These are phyloP conservation scores for Canna indica DNA, from an alignment of 176 grass and related monocot species.

Conservation along the genomic window DNA sequence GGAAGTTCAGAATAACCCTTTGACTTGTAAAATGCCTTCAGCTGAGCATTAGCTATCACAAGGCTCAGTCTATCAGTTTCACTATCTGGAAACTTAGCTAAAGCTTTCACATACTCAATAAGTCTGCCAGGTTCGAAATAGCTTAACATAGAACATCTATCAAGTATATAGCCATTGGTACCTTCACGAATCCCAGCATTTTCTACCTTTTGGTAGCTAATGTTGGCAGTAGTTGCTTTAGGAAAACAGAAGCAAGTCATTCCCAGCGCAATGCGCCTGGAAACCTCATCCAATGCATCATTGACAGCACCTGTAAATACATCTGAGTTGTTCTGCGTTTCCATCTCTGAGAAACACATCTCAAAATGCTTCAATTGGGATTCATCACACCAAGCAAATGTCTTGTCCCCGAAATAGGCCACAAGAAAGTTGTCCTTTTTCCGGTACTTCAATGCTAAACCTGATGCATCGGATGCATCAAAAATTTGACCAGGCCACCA, in stretches of 20 bases:
- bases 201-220: conserved; percentile 55
- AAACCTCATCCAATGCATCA: conserved; percentile 71
- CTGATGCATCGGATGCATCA: conserved; percentile 65
- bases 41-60: conserved; percentile 59
- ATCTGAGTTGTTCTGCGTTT: conserved; percentile 80
- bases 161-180: conserved; percentile 48
- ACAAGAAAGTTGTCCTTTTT: conserved; percentile 63
- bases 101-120: conserved; percentile 52
- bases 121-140: conserved; percentile 56
- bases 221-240: conserved; percentile 38
- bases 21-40: conserved; percentile 65
- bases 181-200: conserved; percentile 84
- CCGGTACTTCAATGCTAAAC: conserved; percentile 69
- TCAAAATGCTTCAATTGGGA: conserved; percentile 75
- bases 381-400: conserved; percentile 96
- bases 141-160: conserved; percentile 47
- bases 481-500: conserved; percentile 99
- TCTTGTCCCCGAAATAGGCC: conserved; percentile 90
- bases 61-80: conserved; percentile 51
- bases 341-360: conserved; percentile 66
- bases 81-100: conserved; percentile 48
- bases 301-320: conserved; percentile 58
- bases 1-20: conserved; percentile 76
- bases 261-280: conserved; percentile 58
- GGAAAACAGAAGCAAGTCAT: conserved; percentile 73